Percentiles rank a stretch among this genome's conserved stretches.
These are phyloP conservation scores for Aspergillus sp. DNA, from an alignment of 2,329 filamentous ascomycete genomes.

Conservation along the genomic window DNA sequence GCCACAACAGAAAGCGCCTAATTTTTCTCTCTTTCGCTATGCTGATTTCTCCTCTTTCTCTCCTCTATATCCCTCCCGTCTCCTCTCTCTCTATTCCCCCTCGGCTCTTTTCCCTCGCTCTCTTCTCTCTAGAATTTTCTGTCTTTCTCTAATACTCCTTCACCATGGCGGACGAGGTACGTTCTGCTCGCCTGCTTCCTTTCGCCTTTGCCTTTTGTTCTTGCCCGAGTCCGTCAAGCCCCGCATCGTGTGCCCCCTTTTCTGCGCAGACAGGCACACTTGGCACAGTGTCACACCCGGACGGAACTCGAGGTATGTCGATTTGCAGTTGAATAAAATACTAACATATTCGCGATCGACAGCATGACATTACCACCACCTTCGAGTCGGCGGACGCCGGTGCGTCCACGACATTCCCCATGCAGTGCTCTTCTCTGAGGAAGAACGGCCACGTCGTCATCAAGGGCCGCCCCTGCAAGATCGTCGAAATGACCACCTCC, in stretches of 20 bases:
- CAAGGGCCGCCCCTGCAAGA: conserved; percentile 99
- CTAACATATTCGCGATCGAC: no score
- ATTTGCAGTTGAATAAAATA: no score
- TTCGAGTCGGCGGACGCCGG: conserved; percentile 96
- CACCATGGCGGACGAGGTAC: conserved; percentile 61
- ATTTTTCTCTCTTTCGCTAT: conserved; percentile 18
- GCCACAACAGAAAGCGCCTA: conserved; percentile 27
- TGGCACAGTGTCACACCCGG: conserved; percentile 8
- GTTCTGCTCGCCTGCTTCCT: conserved; percentile 19
- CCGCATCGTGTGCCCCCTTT: conserved; percentile 21
- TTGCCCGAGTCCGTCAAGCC: conserved; percentile 17
- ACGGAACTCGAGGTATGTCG: no score
- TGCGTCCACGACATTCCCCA: conserved; percentile 86
- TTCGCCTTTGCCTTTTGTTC: conserved; percentile 10
- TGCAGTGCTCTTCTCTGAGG: conserved; percentile 99
- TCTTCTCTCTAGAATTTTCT: conserved; percentile 10
- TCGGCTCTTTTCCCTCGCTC: conserved; percentile 11
- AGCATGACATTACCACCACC: no score
- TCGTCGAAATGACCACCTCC: conserved; percentile 99
- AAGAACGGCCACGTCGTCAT: conserved; percentile 99
- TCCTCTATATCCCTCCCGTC: conserved; percentile 15
- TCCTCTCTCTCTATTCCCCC: conserved; percentile 14
- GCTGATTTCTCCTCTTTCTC: conserved; percentile 16
- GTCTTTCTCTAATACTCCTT: conserved; percentile 22
- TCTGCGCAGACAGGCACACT: conserved; percentile 1